Evolutionary conservation across 2,329 filamentous ascomycete genomes (phyloP).

Genomic region (Bisporella sp.): DNA sequence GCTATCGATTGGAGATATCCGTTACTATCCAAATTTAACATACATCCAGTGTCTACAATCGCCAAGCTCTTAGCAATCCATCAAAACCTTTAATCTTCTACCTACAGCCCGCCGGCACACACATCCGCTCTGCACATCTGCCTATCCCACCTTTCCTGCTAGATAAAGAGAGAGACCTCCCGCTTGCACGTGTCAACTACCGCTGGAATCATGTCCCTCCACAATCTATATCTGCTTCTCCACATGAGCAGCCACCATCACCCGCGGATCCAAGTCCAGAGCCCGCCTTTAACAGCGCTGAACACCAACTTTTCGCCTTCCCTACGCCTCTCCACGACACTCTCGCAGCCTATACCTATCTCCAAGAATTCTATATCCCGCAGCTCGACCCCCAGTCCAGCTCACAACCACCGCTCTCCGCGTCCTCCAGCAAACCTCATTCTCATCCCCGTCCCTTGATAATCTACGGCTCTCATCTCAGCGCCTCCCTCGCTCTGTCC

Average conservation of each 20-base stretch:
- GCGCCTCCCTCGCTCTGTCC: slow-evolving; percentile 48
- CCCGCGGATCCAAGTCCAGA: no score
- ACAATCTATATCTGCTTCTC: background rate
- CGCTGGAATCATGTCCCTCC: slow-evolving; percentile 38
- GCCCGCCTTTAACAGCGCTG: no score
- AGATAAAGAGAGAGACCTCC: slow-evolving; percentile 22
- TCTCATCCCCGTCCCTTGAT: slow-evolving; percentile 16
- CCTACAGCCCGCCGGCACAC: slow-evolving; percentile 38
- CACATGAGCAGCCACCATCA: background rate
- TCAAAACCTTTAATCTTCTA: slow-evolving; percentile 45
- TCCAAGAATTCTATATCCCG: slow-evolving; percentile 14
- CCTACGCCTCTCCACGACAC: slow-evolving; percentile 52
- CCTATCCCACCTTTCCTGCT: slow-evolving; percentile 29
- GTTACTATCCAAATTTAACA: slow-evolving; percentile 8
- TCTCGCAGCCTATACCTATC: slow-evolving; percentile 39
- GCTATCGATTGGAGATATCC: no score
- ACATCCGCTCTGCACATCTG: slow-evolving; percentile 35
- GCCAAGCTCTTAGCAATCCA: slow-evolving; percentile 17
- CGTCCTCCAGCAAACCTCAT: background rate
- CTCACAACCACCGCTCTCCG: slow-evolving; percentile 34
- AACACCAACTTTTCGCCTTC: slow-evolving; percentile 31
- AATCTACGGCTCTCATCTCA: slow-evolving; percentile 51
- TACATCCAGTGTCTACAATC: slow-evolving; percentile 21
- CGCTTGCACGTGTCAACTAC: slow-evolving; percentile 51
- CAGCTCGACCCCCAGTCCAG: background rate